Base-by-base conservation (phyloP, 2,329 filamentous ascomycete species). In the Paraphoma chrysanthemicola region DNA sequence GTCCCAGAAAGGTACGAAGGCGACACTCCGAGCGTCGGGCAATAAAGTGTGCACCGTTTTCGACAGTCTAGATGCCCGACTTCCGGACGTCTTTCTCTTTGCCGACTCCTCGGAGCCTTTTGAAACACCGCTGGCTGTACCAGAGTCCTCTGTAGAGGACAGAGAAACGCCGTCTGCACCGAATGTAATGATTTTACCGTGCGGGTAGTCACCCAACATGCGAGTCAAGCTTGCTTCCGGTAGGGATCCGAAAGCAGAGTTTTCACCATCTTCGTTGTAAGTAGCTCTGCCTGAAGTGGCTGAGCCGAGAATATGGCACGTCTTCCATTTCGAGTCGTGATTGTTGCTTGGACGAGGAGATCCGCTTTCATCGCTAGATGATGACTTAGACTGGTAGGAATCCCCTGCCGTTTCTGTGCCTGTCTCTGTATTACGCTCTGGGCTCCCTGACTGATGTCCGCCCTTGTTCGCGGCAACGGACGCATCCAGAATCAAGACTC, bases 1-100 rank as follows among this genome's bases (percentile, higher is more conserved):
- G 41, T 79, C 75, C 73, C 75, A 78, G 23, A 79, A 69, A 4
- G 77, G 77, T 16, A 78, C 63, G 31, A 78, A 75, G 12, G 74
- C 68, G 6, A 78, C 64, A 53, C 74, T 74, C 16, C 71, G 66
- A 9, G 74, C 76, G 10, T 58, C 61, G 6, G 48, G 48, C 6
- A 52, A 18, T 42, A 52, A 30, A 11, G 11, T n/a, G 2, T 42
- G 31, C 7, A 52, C 17, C 6, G 51, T 44, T 39, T n/a, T n/a
- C 2, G 28, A 16, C 8, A n/a, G 48, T n/a, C 33, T 45, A 6
- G n/a, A 43, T 17, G 33, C 28, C 12, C 51, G 51, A 17, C 36
- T 43, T 42, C 23, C 29, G 16, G 44, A 11, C n/a, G 17, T 33
- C 28, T 43, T 53, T 14, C 10, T 10, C 12, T 44, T 52, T 18